Evolutionary conservation across 2,329 filamentous ascomycete species (phyloP), one percentile per base, ranked within the genome.

Genomic region (Phoma herbarum): DNA sequence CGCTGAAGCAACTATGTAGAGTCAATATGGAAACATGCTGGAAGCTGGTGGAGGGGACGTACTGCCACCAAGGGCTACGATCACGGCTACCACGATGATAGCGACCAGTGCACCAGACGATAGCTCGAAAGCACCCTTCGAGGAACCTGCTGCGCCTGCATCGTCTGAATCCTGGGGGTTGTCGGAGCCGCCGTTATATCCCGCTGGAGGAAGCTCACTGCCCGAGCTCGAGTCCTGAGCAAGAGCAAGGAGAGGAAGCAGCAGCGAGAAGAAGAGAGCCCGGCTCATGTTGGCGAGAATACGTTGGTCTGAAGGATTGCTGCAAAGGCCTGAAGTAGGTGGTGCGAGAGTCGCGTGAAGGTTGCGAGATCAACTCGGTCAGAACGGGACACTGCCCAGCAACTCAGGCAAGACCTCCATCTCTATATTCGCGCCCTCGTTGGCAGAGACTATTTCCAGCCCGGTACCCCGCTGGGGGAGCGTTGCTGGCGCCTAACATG

Each of bases 1-100:
- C 2, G 87, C 85, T 31, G 85, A 88, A 22, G 82, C 83, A 62
- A 88, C 90, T 90, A 64, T 39, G 45, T 20, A 14, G 12, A 28
- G 64, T 72, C 63, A 72, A 56, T 57, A 52, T 28, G 7, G 14
- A 6, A 31, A n/a, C 1, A 6, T 2, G 2, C 3, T 43, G 10
- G 9, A 9, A 18, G 9, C 26, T 20, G 35, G 11, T 39, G 4
- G 20, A 31, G 37, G 8, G 20, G 6, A 77, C 86, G 73, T 81
- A 93, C 91, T 85, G 75, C 90, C 90, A 58, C 90, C 74, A 10
- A 74, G 57, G 1, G 75, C 79, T 18, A 93, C 80, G 33, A 87
- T 84, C 9, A 91, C 86, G 10, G 86, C 85, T 5, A 92, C 90
- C 3, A 92, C 85, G 12, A 92, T 87, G 65, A 95, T 92, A 46